Evolutionary conservation across 768 basidiomycete genomes (phyloP), one percentile per base, ranked within the genome.

Genomic region (Trametes elegans): DNA sequence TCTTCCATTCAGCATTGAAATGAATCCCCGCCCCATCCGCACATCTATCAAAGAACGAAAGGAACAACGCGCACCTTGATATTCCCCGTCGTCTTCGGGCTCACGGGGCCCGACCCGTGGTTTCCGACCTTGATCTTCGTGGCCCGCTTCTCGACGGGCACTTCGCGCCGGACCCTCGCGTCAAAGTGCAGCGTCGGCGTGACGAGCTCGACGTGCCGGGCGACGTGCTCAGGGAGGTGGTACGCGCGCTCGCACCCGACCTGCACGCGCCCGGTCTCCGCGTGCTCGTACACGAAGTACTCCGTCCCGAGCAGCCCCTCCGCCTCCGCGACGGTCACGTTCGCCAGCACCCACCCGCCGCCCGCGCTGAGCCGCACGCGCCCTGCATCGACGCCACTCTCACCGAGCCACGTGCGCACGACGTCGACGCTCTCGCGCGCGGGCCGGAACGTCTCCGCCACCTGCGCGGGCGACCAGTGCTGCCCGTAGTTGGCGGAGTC

Each of bases 131-230:
- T 53, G 51, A 23, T 53, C 51, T 53, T 53, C 32, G 18, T 26
- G 51, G 42, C 38, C 51, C 51, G 32, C 42, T 44, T 44, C 42
- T n/a, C n/a, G n/a, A n/a, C n/a, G n/a, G n/a, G n/a, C n/a, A n/a
- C n/a, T n/a, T n/a, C n/a, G n/a, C n/a, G n/a, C n/a, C 32, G 32
- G 24, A 53, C 51, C 42, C 45, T 53, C 41, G 77, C 75, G 49
- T 76, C 71, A 60, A 89, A 90, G 68, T 83, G 80, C 2, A 86
- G 87, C 2, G 88, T 88, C 0, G 88, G 88, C 49, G 87, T 85
- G 32, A 89, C 73, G 28, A 88, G 68, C 24, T 88, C 85, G 47
- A 88, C 67, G 62, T 88, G 84, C 7, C 74, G 68, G 55, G 82
- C 75, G 46, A 89, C 67, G 53, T 77, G 58, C 44, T 74, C 73